Percentiles rank a stretch among this genome's conserved stretches.
Conservation (phyloP, 306 rosid genomes). For the Glycine latifolia region DNA sequence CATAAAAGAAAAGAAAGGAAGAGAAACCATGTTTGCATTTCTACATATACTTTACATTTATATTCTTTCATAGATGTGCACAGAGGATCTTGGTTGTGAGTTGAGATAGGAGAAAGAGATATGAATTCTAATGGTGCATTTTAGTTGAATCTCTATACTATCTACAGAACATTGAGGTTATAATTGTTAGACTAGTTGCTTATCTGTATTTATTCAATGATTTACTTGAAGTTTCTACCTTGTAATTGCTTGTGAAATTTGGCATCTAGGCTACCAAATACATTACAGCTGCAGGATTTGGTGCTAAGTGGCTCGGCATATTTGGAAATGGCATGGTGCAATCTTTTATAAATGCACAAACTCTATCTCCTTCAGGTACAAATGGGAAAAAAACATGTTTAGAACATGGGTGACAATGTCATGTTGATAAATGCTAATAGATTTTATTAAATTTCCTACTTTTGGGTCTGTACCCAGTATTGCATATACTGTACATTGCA, state of each 20-base stretch:
- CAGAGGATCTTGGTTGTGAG: not conserved
- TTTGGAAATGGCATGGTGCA: slow-evolving; percentile 95
- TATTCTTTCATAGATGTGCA: not conserved
- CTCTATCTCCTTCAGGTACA: slow-evolving; percentile 76
- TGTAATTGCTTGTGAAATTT: not conserved
- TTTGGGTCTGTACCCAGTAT: slow-evolving; percentile 10
- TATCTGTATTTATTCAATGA: slow-evolving; percentile 16
- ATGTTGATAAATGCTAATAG: slow-evolving; percentile 28
- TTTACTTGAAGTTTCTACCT: not conserved
- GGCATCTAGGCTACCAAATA: slow-evolving; percentile 81
- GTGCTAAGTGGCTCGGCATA: slow-evolving; percentile 88
- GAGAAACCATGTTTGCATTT: slow-evolving; percentile 11
- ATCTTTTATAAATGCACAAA: slow-evolving; percentile 81
- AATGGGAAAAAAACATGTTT: slow-evolving; percentile 27
- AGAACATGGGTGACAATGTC: not conserved
- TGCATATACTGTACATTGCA: not conserved
- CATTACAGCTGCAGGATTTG: slow-evolving; percentile 96
- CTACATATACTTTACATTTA: not conserved
- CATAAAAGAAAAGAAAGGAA: not conserved
- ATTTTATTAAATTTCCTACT: slow-evolving; percentile 24
- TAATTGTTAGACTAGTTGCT: slow-evolving; percentile 32
- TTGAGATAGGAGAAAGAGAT: slow-evolving; percentile 15
- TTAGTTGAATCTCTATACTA: slow-evolving; percentile 28
- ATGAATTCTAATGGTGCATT: slow-evolving; percentile 25
- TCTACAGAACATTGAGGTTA: slow-evolving; percentile 28